Percentiles rank a stretch among this genome's conserved stretches.
phyloP scores from a whole-genome alignment of 2,329 filamentous ascomycete genomes.

The Drechslera avenae region DNA sequence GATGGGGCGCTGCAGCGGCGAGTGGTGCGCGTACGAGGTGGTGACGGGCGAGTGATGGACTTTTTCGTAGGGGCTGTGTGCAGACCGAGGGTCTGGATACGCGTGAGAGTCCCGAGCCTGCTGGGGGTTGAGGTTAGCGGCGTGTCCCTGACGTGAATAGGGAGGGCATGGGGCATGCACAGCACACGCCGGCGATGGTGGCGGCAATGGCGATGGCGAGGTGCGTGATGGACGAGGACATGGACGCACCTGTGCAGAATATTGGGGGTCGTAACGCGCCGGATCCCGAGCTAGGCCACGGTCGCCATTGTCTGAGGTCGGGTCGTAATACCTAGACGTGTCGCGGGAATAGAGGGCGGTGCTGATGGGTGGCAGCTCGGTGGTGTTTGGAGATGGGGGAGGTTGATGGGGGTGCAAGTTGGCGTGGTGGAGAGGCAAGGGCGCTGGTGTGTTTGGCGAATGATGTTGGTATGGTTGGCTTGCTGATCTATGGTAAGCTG shows the following conservation, averaged over 20 bases:
- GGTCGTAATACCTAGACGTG: constrained; percentile 57
- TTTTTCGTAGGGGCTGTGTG: constrained; percentile 45
- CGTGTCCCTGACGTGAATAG: constrained; percentile 13
- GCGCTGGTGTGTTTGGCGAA: constrained; percentile 43
- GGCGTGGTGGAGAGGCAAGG: constrained; percentile 33
- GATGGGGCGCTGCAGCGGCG: constrained; percentile 46
- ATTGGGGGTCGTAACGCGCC: constrained; percentile 43
- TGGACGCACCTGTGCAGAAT: constrained; percentile 39
- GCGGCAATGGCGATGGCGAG: constrained; percentile 3
- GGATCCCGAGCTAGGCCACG: constrained; percentile 37
- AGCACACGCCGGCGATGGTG: no score
- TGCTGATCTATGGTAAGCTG: constrained; percentile 46
- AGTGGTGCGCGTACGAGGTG: constrained; percentile 41
- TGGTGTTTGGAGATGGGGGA: constrained; percentile 40
- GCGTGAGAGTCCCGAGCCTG: constrained; percentile 45
- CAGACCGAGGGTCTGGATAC: constrained; percentile 40
- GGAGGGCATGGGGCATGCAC: neutral
- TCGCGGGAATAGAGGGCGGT: constrained; percentile 49
- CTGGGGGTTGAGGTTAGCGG: constrained; percentile 28
- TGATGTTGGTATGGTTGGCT: constrained; percentile 45
- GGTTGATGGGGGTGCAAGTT: constrained; percentile 37
- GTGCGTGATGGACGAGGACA: constrained; percentile 4
- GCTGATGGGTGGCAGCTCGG: constrained; percentile 49
- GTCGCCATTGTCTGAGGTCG: constrained; percentile 53
- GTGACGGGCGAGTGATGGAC: constrained; percentile 47